Conservation (phyloP, 768 basidiomycete species). For the Boletus fagicola region DNA sequence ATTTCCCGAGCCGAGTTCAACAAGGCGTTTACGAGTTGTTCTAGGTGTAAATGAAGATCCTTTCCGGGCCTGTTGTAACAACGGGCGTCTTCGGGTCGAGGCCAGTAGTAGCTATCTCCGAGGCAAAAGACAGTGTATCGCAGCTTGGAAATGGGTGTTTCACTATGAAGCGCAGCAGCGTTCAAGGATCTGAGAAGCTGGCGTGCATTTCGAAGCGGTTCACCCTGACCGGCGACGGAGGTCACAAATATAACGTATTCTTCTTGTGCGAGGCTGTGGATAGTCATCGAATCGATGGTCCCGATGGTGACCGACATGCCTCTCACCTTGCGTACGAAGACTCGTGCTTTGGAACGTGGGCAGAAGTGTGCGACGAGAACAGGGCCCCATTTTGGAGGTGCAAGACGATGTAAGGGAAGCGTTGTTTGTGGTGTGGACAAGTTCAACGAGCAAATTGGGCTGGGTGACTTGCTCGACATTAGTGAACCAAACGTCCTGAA, state of each 20-base stretch:
- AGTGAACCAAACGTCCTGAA: slow-evolving; percentile 66
- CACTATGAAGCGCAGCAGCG: too few species aligned
- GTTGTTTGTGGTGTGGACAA: slow-evolving; percentile 45
- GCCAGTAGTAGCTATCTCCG: slow-evolving; percentile 65
- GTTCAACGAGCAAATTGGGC: slow-evolving; percentile 46
- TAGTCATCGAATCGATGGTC: slow-evolving; percentile 76
- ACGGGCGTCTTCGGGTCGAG: slow-evolving; percentile 58
- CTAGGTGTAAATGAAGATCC: slow-evolving; percentile 80
- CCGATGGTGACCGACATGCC: slow-evolving; percentile 74
- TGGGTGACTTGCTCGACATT: slow-evolving; percentile 38
- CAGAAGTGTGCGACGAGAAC: slow-evolving; percentile 18
- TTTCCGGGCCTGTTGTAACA: slow-evolving; percentile 72
- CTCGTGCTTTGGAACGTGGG: slow-evolving; percentile 81
- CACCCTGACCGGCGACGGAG: slow-evolving; percentile 86
- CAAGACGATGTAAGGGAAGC: slow-evolving; percentile 43
- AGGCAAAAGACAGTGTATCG: slow-evolving; percentile 45
- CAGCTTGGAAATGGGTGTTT: slow-evolving; percentile 48
- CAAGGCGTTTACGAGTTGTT: slow-evolving; percentile 72
- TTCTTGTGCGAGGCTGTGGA: slow-evolving; percentile 68
- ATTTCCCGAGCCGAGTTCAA: slow-evolving; percentile 80
- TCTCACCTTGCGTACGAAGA: slow-evolving; percentile 77
- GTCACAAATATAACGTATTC: slow-evolving; percentile 81
- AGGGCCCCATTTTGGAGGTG: slow-evolving; percentile 44
- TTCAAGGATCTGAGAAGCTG: too few species aligned
- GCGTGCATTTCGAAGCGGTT: too few species aligned